A percentile compares a stretch with the other conserved stretches of the same genome.
These are phyloP conservation scores for Myxozyma neglecta DNA, from an alignment of 805 yeast genomes.

Conservation along the genomic window DNA sequence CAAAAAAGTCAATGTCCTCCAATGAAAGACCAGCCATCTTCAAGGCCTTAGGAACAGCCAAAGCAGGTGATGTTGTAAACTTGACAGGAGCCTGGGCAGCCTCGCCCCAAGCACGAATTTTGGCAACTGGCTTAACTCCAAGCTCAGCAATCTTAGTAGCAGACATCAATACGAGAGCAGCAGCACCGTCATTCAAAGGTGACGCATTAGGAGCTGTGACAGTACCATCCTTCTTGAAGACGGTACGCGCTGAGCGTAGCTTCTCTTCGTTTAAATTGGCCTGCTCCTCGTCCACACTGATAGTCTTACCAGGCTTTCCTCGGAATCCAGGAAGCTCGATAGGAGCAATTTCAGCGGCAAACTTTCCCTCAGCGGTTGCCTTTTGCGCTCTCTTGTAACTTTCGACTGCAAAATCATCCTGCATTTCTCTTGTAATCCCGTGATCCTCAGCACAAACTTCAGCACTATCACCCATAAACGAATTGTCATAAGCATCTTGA, in stretches of 20 bases:
- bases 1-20: slow-evolving; percentile 81
- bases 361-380: slow-evolving; percentile 81
- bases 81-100: slow-evolving; percentile 94
- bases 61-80: slow-evolving; percentile 93
- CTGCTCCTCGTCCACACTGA: slow-evolving; percentile 81
- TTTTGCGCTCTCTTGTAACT: slow-evolving; percentile 84
- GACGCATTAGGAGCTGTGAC: slow-evolving; percentile 97
- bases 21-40: slow-evolving; percentile 72
- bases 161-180: slow-evolving; percentile 86
- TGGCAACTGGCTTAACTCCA: slow-evolving; percentile 84
- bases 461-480: slow-evolving; percentile 95
- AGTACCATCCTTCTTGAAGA: slow-evolving; percentile 92
- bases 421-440: slow-evolving; percentile 73
- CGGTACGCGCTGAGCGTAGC: slow-evolving; percentile 84
- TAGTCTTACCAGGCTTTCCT: slow-evolving; percentile 60
- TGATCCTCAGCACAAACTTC: slow-evolving; percentile 93
- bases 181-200: slow-evolving; percentile 96
- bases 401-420: slow-evolving; percentile 81
- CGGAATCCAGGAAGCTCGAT: slow-evolving; percentile 85
- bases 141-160: slow-evolving; percentile 82
- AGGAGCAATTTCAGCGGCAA: slow-evolving; percentile 78
- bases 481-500: slow-evolving; percentile 82
- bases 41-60: slow-evolving; percentile 94
- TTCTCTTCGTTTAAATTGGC: slow-evolving; percentile 73
- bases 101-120: slow-evolving; percentile 94